These are phyloP conservation scores for Monilinia fructicola DNA, from an alignment of 2,329 filamentous ascomycete species.

Conservation along the genomic window DNA sequence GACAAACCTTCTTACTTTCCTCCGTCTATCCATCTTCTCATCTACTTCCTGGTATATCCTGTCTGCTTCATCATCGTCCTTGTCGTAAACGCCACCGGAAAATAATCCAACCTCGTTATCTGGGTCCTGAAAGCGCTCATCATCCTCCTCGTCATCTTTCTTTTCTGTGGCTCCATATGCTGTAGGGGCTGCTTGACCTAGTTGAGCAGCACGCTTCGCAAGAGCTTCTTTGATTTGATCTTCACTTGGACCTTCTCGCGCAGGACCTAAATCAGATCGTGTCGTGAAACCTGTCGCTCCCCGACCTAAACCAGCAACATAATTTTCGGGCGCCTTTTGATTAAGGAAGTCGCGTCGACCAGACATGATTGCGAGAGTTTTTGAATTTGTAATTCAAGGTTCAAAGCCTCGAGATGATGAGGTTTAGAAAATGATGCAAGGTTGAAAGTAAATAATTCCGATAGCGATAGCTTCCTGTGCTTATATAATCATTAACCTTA, in stretches of 20 bases:
- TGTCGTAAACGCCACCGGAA: conserved; percentile 91
- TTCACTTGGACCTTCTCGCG: conserved; percentile 90
- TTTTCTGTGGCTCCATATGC: conserved; percentile 62
- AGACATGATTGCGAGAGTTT: conserved; percentile 33
- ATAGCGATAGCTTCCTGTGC: not conserved
- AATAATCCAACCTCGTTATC: conserved; percentile 97
- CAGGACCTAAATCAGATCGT: conserved; percentile 91
- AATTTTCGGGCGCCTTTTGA: conserved; percentile 82
- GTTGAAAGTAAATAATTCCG: conserved; percentile 12
- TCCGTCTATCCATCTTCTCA: conserved; percentile 90
- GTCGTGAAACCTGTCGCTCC: conserved; percentile 98
- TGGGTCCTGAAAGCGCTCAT: conserved; percentile 87
- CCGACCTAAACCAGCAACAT: conserved; percentile 93
- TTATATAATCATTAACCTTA: conserved; percentile 9
- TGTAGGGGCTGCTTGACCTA: conserved; percentile 69
- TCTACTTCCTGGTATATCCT: conserved; percentile 94
- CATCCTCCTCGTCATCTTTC: conserved; percentile 67
- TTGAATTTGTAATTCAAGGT: not conserved
- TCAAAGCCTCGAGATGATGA: conserved; percentile 9
- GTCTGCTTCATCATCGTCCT: conserved; percentile 97
- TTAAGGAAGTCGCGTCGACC: conserved; percentile 79
- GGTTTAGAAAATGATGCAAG: conserved; percentile 14
- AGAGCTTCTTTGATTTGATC: conserved; percentile 98
- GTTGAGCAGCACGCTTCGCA: conserved; percentile 84
- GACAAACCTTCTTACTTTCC: conserved; percentile 83